Base-by-base conservation (phyloP, 2,329 filamentous ascomycete species). In the Rhynchosporium secalis region DNA sequence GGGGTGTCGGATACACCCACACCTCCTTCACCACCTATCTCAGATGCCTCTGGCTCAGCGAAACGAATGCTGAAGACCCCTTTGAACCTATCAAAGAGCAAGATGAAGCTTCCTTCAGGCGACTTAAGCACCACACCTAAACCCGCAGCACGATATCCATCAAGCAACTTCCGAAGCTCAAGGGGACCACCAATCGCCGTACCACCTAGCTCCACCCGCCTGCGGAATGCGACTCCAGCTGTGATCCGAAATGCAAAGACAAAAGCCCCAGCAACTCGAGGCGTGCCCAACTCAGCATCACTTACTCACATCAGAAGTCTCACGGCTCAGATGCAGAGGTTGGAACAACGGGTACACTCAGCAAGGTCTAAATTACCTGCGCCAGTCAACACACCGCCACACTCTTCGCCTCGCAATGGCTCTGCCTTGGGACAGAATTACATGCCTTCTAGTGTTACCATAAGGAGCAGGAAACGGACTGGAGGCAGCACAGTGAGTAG, bases 291-390 rank as follows among this genome's bases (percentile, higher is more conserved):
- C 58, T 87, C 81, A 65, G 86, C 80, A 66, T 98, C 95, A 1
- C 85, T 99, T 56, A 90, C 90, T 68, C 95, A 99, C 75, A 96
- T 99, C 72, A 91, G 94, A 67, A 90, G 89, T 36, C 86, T 99
- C 67, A 96, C 96, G 62, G 93, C 92, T 33, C 95, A 98, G 78
- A 97, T 98, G 92, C 92, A 97, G 76, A 91, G 92, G 69, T 87
- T 99, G 65, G 95, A 98, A 75, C 91, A 95, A 66, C 86, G 95
- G 49, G 94, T 99, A 9, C 92, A 98, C 65, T 92, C 89, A 29
- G 95, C 89, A 20, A 87, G 92, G 69, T 97, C 94, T 45, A 96
- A 95, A 76, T 84, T 99, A 26, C 95, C 95, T 2, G 91, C 89
- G 1, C 91, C 93, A 2, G 82, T 86, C 7, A 83, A 81, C 60